Evolutionary conservation across 768 basidiomycete species (phyloP).

Genomic region (Candolleomyces efflorescens): DNA sequence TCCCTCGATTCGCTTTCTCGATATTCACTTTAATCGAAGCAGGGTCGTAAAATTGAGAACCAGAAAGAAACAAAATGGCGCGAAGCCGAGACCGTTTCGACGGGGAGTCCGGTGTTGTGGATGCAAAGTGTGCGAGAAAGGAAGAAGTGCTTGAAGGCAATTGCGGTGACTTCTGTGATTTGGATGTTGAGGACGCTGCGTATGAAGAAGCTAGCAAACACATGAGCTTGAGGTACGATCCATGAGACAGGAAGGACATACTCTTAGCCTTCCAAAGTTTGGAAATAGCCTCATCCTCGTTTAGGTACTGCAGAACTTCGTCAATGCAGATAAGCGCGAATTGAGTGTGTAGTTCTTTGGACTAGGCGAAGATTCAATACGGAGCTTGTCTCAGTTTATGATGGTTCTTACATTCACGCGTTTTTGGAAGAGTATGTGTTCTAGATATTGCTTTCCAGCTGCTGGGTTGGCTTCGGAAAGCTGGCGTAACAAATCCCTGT

Average conservation of each 20-base stretch:
- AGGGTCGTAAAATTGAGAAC: conserved; percentile 66
- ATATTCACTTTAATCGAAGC: conserved; percentile 30
- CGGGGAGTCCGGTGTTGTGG: conserved; percentile 77
- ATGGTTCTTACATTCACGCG: conserved; percentile 47
- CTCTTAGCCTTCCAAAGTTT: conserved; percentile 75
- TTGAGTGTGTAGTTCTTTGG: conserved; percentile 59
- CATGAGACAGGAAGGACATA: conserved; percentile 17
- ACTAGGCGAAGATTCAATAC: conserved; percentile 31
- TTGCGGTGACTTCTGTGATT: conserved; percentile 3
- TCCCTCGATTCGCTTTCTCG: conserved; percentile 28
- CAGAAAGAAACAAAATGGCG: conserved; percentile 74
- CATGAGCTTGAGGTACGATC: not conserved
- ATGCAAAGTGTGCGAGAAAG: conserved; percentile 72
- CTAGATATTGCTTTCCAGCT: conserved; percentile 70
- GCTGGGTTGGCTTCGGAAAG: conserved; percentile 51
- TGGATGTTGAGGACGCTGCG: conserved; percentile 27
- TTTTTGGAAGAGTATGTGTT: conserved; percentile 73
- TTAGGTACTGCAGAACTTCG: conserved; percentile 45
- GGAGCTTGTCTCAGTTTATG: not conserved
- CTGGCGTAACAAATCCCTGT: conserved; percentile 51
- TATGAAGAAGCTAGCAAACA: conserved; percentile 45
- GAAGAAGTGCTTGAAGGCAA: conserved; percentile 20
- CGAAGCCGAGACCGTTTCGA: conserved; percentile 73
- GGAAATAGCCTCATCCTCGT: conserved; percentile 48
- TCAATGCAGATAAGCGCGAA: conserved; percentile 56